phyloP scores from a whole-genome alignment of 139 green algal species.

The Chara braunii region DNA sequence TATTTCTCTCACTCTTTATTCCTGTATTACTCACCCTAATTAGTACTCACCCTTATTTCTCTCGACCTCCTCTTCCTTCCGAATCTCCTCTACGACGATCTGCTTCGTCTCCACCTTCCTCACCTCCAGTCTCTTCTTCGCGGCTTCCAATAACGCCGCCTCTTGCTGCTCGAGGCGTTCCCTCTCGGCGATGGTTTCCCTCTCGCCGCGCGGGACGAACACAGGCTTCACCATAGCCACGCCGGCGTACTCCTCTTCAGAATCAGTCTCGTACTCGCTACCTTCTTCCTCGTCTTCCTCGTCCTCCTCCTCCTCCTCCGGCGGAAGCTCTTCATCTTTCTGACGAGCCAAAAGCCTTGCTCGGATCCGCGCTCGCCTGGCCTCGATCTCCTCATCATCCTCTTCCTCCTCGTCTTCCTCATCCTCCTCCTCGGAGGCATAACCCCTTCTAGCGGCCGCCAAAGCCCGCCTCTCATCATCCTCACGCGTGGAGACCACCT shows the following conservation, averaged over 20 bases:
- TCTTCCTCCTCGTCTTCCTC: constrained; percentile 38
- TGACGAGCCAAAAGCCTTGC: constrained; percentile 7
- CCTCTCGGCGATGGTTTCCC: constrained; percentile 49
- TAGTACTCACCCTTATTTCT: too few relatives aligned
- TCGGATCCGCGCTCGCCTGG: constrained; percentile 6
- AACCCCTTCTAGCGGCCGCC: constrained; percentile 33
- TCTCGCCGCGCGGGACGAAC: constrained; percentile 48
- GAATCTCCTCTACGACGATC: constrained; percentile 33
- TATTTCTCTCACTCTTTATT: not conserved
- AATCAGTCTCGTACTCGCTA: constrained; percentile 26
- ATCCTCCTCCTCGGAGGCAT: constrained; percentile 43
- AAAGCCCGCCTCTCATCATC: constrained; percentile 5
- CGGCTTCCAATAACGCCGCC: constrained; percentile 50
- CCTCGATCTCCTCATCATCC: constrained; percentile 35
- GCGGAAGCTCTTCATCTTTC: not conserved
- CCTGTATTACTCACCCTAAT: constrained; percentile 49
- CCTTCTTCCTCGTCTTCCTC: constrained; percentile 34
- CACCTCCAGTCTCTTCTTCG: constrained; percentile 19
- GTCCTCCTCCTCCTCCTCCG: constrained; percentile 35
- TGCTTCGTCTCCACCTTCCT: constrained; percentile 36
- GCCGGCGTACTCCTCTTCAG: constrained; percentile 45
- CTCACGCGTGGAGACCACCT: constrained; percentile 24
- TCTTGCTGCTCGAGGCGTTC: constrained; percentile 49
- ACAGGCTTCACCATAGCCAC: constrained; percentile 23
- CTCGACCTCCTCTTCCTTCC: constrained; percentile 48